A percentile compares a stretch with the other conserved stretches of the same genome.
phyloP scores from a whole-genome alignment of 192 early-diverging fungal species.

The Neocallimastix lanati region DNA sequence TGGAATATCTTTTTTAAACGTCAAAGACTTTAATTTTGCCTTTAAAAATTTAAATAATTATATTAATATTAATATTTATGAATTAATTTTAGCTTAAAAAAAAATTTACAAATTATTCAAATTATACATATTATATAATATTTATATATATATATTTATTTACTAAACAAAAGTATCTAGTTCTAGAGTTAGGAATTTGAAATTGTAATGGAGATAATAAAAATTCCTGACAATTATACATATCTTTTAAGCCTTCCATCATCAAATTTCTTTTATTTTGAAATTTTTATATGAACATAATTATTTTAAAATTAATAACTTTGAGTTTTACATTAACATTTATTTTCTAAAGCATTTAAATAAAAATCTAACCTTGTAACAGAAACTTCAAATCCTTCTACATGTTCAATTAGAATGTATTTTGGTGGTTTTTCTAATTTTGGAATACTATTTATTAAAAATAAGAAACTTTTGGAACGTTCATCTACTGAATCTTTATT shows the following conservation, averaged over 20 bases:
- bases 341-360: no score
- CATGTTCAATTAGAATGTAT: slow-evolving; percentile 61
- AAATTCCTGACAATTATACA: slow-evolving; percentile 52
- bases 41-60: no score
- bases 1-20: slow-evolving; percentile 3
- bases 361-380: slow-evolving; percentile 13
- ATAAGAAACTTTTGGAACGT: slow-evolving; percentile 55
- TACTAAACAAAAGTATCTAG: slow-evolving; percentile 55
- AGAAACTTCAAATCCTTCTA: slow-evolving; percentile 60
- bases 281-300: no score
- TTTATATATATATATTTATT: no score
- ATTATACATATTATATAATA: no score
- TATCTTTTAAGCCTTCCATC: slow-evolving; percentile 25
- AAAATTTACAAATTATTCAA: no score
- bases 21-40: neutral
- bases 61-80: no score
- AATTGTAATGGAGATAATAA: slow-evolving; percentile 55
- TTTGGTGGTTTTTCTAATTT: slow-evolving; percentile 29
- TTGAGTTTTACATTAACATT: no score
- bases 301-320: no score
- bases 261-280: slow-evolving; percentile 29
- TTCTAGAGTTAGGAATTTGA: slow-evolving; percentile 59
- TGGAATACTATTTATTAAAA: slow-evolving; percentile 41
- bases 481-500: slow-evolving; percentile 50
- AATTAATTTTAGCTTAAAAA: no score